Conservation (phyloP, 1,284 basidiomycete species). For the Cutaneotrichosporon mucoides region DNA sequence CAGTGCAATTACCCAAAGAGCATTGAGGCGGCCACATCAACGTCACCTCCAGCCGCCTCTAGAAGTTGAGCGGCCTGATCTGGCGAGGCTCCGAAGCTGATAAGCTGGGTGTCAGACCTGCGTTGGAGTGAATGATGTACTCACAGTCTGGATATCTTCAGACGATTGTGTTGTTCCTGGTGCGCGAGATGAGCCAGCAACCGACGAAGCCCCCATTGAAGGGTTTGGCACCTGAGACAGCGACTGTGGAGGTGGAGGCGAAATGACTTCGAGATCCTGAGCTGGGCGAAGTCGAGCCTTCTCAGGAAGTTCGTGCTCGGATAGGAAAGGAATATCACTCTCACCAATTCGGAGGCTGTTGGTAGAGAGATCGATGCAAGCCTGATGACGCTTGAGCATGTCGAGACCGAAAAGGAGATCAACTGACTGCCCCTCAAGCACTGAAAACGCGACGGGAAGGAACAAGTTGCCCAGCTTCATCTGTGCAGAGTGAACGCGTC, state of each 20-base stretch:
- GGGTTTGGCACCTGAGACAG: not conserved
- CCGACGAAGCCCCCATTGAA: not conserved
- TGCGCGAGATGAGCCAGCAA: not conserved
- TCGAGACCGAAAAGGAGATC: slow-evolving; percentile 94
- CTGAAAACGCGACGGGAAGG: slow-evolving; percentile 88
- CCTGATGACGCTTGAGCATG: slow-evolving; percentile 97
- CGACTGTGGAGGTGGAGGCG: not conserved
- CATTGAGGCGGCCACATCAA: slow-evolving; percentile 82
- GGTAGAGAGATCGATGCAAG: slow-evolving; percentile 86
- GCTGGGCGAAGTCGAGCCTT: slow-evolving; percentile 52
- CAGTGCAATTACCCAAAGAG: slow-evolving; percentile 55
- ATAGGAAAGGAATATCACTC: slow-evolving; percentile 77
- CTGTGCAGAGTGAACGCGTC: slow-evolving; percentile 88
- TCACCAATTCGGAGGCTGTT: slow-evolving; percentile 83
- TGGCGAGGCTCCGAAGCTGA: slow-evolving; percentile 63
- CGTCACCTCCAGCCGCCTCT: slow-evolving; percentile 74
- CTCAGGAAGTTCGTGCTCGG: slow-evolving; percentile 92
- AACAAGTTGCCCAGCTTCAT: slow-evolving; percentile 78
- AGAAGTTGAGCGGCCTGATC: slow-evolving; percentile 72
- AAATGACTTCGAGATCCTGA: not conserved
- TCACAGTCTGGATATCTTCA: slow-evolving; percentile 30
- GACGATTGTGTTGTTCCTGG: not conserved
- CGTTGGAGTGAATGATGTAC: not conserved
- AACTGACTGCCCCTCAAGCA: slow-evolving; percentile 91
- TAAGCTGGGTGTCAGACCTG: slow-evolving; percentile 21